Evolutionary conservation across 1,139 yeast genomes (phyloP).

Genomic region (Saccharomyces pastorianus): DNA sequence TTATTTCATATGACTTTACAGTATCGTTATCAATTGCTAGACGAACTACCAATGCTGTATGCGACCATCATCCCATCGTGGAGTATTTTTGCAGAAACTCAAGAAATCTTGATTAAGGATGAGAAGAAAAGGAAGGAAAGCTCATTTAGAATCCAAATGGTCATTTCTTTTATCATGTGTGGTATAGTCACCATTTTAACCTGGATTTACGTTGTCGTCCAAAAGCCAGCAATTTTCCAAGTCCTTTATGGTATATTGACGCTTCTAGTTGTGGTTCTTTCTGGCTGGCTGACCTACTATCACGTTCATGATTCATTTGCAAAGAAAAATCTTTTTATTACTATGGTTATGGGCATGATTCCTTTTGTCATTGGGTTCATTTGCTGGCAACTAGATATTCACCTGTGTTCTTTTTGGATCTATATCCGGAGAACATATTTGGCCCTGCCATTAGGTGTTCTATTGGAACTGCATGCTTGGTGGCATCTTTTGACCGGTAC

Average conservation of each 20-base stretch:
- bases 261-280: conserved; percentile 50
- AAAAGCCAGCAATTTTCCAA: conserved; percentile 86
- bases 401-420: conserved; percentile 62
- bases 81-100: conserved; percentile 35
- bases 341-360: conserved; percentile 54
- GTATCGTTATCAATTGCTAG: conserved; percentile 82
- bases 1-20: conserved; percentile 89
- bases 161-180: conserved; percentile 48
- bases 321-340: conserved; percentile 40
- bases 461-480: conserved; percentile 95
- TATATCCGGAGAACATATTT: conserved; percentile 50
- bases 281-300: conserved; percentile 41
- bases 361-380: conserved; percentile 66
- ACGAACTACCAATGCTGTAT: conserved; percentile 95
- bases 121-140: conserved; percentile 34
- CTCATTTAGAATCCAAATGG: conserved; percentile 18
- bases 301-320: conserved; percentile 46
- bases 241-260: conserved; percentile 54
- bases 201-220: conserved; percentile 54
- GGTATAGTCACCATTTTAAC: conserved; percentile 51
- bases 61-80: conserved; percentile 95
- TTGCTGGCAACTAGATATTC: conserved; percentile 74
- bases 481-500: conserved; percentile 88
- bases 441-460: conserved; percentile 85
- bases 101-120: conserved; percentile 34